These are phyloP conservation scores for Neonectria sp. DNA, from an alignment of 2,329 filamentous ascomycete species.

Conservation along the genomic window DNA sequence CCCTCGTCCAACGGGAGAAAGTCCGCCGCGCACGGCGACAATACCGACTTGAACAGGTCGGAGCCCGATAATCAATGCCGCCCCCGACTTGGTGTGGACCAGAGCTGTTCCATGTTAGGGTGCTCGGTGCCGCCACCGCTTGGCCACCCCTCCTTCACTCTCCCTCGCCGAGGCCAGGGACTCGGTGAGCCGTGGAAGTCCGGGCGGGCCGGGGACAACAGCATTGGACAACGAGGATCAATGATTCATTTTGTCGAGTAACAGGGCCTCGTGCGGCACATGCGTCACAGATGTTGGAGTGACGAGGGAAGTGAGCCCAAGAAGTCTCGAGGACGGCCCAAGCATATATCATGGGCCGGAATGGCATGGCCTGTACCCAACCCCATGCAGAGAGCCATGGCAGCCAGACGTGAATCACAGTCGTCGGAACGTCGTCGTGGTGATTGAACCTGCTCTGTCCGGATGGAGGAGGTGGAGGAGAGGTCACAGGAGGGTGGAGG, in stretches of 20 bases:
- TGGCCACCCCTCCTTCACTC: slow-evolving; percentile 29
- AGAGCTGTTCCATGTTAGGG: slow-evolving; percentile 43
- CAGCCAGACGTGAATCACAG: slow-evolving; percentile 17
- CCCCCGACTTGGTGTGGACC: slow-evolving; percentile 41
- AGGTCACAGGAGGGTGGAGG: background rate
- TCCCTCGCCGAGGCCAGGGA: slow-evolving; percentile 41
- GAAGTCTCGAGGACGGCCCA: background rate
- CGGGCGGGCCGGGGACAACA: slow-evolving; percentile 43
- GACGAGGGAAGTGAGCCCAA: slow-evolving; percentile 2
- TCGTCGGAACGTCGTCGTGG: background rate
- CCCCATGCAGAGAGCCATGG: slow-evolving; percentile 24
- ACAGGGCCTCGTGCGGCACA: slow-evolving; percentile 23
- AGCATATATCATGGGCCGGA: background rate
- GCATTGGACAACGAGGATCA: slow-evolving; percentile 25
- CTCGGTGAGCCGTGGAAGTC: slow-evolving; percentile 45
- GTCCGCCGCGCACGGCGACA: slow-evolving; percentile 44
- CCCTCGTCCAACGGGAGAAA: slow-evolving; percentile 35
- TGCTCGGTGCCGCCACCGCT: slow-evolving; percentile 40
- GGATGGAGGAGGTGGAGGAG: slow-evolving; percentile 8
- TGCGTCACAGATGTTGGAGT: slow-evolving; percentile 12
- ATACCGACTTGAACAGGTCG: slow-evolving; percentile 37
- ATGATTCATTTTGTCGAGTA: slow-evolving; percentile 22
- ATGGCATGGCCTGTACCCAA: slow-evolving; percentile 1
- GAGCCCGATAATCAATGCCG: slow-evolving; percentile 29
- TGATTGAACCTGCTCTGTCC: slow-evolving; percentile 27